phyloP scores from a whole-genome alignment of 768 basidiomycete genomes.

The Pseudohyphozyma bogoriensis region DNA sequence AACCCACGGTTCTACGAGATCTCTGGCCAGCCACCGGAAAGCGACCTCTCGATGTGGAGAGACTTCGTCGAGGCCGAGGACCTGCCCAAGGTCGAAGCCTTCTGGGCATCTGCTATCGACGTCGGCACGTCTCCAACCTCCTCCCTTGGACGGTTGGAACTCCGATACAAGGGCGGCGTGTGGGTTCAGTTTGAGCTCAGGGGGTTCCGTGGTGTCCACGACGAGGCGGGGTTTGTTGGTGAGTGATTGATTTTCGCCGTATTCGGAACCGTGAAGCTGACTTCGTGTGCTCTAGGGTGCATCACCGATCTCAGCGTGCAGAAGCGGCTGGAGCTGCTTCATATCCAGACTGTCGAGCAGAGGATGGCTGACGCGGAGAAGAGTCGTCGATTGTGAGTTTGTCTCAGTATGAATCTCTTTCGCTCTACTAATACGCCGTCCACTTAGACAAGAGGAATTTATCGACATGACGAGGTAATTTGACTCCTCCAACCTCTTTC shows the following conservation, averaged over 20 bases:
- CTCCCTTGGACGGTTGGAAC: too few relatives aligned
- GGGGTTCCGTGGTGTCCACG: background rate
- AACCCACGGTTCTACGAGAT: constrained; percentile 23
- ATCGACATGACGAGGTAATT: constrained; percentile 11
- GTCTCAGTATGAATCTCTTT: constrained; percentile 3
- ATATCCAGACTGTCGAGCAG: constrained; percentile 25
- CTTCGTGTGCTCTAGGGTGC: background rate
- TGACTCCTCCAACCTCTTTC: background rate
- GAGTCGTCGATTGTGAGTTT: too few relatives aligned
- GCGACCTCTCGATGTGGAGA: constrained; percentile 9
- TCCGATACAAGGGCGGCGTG: constrained; percentile 15
- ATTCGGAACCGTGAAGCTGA: too few relatives aligned
- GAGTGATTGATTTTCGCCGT: too few relatives aligned
- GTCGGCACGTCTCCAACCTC: too few relatives aligned
- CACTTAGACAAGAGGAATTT: too few relatives aligned
- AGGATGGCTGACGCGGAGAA: constrained; percentile 25
- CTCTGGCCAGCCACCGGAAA: background rate
- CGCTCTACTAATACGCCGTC: background rate
- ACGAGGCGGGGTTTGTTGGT: constrained; percentile 2
- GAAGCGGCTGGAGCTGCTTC: constrained; percentile 19
- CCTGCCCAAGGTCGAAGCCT: background rate
- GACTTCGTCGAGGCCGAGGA: constrained; percentile 12
- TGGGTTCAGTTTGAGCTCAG: constrained; percentile 22
- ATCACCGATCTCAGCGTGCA: constrained; percentile 24
- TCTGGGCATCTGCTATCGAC: background rate